A percentile compares a stretch with the other conserved stretches of the same genome.
Evolutionary conservation across 1,139 yeast genomes (phyloP).

Genomic region (Lodderomyces theae): DNA sequence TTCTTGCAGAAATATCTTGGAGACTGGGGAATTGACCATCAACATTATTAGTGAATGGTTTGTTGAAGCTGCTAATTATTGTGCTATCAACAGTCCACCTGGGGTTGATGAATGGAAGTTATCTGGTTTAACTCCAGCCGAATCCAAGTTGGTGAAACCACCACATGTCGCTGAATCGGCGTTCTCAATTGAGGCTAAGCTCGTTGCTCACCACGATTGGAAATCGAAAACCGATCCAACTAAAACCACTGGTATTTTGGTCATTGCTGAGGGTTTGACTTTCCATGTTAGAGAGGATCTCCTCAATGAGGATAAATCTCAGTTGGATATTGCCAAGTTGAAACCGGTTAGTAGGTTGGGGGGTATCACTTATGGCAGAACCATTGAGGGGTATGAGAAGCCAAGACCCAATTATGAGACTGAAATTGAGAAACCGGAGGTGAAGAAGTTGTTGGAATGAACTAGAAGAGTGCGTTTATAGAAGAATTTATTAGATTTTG

Average conservation of each 20-base stretch:
- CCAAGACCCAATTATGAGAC: slow-evolving; percentile 39
- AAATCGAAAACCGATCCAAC: slow-evolving; percentile 37
- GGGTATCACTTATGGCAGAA: slow-evolving; percentile 49
- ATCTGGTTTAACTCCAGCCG: slow-evolving; percentile 50
- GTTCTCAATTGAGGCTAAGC: slow-evolving; percentile 56
- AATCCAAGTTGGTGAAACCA: slow-evolving; percentile 47
- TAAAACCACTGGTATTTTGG: slow-evolving; percentile 37
- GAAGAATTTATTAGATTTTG: not conserved
- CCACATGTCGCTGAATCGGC: slow-evolving; percentile 62
- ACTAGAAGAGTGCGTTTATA: not conserved
- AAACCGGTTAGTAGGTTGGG: slow-evolving; percentile 58
- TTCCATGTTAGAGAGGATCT: slow-evolving; percentile 59
- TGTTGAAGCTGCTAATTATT: slow-evolving; percentile 58
- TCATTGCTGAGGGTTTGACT: slow-evolving; percentile 53
- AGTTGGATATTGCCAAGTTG: slow-evolving; percentile 46
- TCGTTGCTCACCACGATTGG: slow-evolving; percentile 46
- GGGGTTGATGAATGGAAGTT: slow-evolving; percentile 56
- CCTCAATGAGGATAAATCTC: slow-evolving; percentile 36
- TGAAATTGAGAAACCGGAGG: slow-evolving; percentile 11
- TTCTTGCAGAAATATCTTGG: slow-evolving; percentile 46
- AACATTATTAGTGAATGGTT: slow-evolving; percentile 64
- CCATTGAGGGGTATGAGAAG: slow-evolving; percentile 40
- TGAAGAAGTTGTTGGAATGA: slow-evolving; percentile 5
- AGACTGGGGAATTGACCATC: slow-evolving; percentile 55
- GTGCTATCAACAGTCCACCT: slow-evolving; percentile 47